phyloP scores from a whole-genome alignment of 768 basidiomycete genomes.

The Trichaptum fuscoviolaceum region DNA sequence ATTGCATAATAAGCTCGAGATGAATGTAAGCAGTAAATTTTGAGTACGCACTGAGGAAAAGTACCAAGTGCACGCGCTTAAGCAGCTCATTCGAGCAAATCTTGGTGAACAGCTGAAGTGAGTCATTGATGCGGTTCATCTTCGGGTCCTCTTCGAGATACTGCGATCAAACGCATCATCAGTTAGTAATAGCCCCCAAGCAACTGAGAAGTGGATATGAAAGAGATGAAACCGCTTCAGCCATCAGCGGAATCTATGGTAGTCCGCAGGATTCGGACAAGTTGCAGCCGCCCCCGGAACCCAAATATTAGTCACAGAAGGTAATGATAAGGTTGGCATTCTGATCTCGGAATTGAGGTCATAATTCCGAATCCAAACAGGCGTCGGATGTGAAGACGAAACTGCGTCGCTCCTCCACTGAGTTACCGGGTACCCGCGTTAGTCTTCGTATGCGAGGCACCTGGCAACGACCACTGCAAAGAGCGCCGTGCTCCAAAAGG shows the following conservation, averaged over 20 bases:
- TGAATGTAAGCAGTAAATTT: not conserved
- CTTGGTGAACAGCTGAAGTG: slow-evolving; percentile 80
- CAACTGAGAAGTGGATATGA: not conserved
- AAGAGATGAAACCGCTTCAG: not conserved
- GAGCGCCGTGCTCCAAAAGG: not conserved
- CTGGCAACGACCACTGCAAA: not conserved
- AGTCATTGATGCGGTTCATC: slow-evolving; percentile 83
- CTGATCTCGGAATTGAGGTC: not conserved
- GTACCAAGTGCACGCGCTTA: slow-evolving; percentile 46
- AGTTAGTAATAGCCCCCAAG: not conserved
- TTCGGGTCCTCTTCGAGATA: slow-evolving; percentile 84
- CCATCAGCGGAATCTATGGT: slow-evolving; percentile 7
- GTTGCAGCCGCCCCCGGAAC: not conserved
- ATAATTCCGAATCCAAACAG: not conserved
- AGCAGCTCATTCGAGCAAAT: slow-evolving; percentile 79
- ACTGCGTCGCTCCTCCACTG: not conserved
- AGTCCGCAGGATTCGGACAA: not conserved
- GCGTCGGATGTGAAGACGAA: not conserved
- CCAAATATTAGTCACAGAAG: not conserved
- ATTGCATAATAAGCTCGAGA: not conserved
- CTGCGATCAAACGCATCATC: slow-evolving; percentile 29
- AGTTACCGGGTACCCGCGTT: not conserved
- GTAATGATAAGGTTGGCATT: not conserved
- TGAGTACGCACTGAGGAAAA: slow-evolving; percentile 44
- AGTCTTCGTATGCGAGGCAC: not conserved